A percentile compares a stretch with the other conserved stretches of the same genome.
phyloP scores from a whole-genome alignment of 345 rosid genomes.

The Luvunga scandens region DNA sequence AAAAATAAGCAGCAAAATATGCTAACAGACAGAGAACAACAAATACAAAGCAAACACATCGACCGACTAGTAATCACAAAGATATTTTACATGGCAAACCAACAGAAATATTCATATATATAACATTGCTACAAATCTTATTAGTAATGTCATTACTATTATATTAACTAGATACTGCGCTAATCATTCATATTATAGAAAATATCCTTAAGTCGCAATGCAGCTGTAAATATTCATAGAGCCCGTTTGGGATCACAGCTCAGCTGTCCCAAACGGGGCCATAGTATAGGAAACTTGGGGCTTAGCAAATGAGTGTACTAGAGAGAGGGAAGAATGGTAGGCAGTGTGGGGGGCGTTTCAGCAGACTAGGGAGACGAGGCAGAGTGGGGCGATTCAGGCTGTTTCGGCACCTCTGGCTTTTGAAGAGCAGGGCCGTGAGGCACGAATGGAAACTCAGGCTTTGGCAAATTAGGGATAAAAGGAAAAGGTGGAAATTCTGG shows the following conservation, averaged over 20 bases:
- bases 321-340: not conserved
- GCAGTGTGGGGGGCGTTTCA: not conserved
- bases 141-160: too few relatives aligned
- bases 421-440: not conserved
- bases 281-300: not conserved
- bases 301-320: not conserved
- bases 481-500: conserved; percentile 4
- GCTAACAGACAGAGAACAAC: not conserved
- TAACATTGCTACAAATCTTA: too few relatives aligned
- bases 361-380: not conserved
- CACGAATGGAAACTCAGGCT: not conserved
- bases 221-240: too few relatives aligned
- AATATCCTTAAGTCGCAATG: not conserved
- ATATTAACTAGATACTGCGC: not conserved
- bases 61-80: not conserved
- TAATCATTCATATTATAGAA: not conserved
- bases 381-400: not conserved
- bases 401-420: not conserved
- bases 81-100: not conserved
- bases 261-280: too few relatives aligned
- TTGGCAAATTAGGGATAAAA: not conserved
- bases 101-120: not conserved
- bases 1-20: not conserved
- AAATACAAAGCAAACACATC: not conserved
- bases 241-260: too few relatives aligned